These are phyloP conservation scores for Phytophthora pistaciae DNA, from an alignment of 352 stramenopile genomes.

Conservation along the genomic window DNA sequence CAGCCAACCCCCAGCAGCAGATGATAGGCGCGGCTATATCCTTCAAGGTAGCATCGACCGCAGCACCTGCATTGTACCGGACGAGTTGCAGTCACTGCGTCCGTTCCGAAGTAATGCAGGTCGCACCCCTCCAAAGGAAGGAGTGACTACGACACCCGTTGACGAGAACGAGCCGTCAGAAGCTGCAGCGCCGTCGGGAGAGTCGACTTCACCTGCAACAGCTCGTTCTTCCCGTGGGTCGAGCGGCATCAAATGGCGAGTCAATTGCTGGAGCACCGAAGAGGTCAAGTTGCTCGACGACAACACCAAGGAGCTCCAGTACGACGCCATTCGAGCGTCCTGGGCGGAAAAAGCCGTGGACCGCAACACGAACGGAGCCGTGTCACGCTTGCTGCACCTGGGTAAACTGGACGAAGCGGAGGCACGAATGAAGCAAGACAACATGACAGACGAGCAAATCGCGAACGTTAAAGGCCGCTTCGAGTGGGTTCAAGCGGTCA, in stretches of 20 bases:
- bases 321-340: constrained; percentile 54
- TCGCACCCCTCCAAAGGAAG: constrained; percentile 6
- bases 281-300: constrained; percentile 72
- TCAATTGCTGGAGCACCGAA: constrained; percentile 71
- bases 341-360: constrained; percentile 67
- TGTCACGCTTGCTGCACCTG: constrained; percentile 62
- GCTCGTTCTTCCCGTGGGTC: constrained; percentile 20
- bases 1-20: constrained; percentile 9
- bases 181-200: not conserved
- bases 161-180: constrained; percentile 23
- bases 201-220: constrained; percentile 1
- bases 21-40: constrained; percentile 58
- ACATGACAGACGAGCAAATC: constrained; percentile 57
- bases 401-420: constrained; percentile 53
- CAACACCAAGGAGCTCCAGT: constrained; percentile 58
- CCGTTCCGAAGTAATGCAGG: constrained; percentile 52
- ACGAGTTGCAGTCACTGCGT: constrained; percentile 57
- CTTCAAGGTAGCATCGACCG: constrained; percentile 74
- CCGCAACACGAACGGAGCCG: constrained; percentile 61
- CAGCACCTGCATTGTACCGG: constrained; percentile 52
- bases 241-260: constrained; percentile 48
- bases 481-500: constrained; percentile 46
- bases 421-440: constrained; percentile 44
- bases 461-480: constrained; percentile 45
- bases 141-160: not conserved